phyloP scores from a whole-genome alignment of 2,329 filamentous ascomycete species.

The Cylindrodendrum hubeiense region DNA sequence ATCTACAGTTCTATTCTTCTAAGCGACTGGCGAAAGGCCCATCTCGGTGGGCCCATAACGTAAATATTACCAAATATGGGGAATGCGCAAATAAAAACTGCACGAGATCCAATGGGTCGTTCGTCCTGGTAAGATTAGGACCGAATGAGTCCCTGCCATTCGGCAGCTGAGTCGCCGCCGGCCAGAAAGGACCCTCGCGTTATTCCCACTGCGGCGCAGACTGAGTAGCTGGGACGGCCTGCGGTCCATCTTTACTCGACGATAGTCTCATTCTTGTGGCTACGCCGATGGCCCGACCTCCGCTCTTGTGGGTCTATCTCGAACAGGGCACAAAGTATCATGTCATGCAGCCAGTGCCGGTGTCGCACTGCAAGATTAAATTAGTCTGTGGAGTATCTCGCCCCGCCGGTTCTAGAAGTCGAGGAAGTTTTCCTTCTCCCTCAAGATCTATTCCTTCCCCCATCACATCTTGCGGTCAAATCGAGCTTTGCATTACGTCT shows the following conservation, averaged over 20 bases:
- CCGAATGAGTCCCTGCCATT: neutral
- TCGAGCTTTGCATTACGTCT: neutral
- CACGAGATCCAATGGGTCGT: neutral
- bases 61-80: constrained; percentile 34
- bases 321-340: neutral
- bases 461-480: neutral
- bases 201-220: neutral
- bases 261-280: constrained; percentile 5
- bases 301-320: neutral
- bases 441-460: neutral
- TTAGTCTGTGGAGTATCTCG: neutral
- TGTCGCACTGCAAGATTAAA: neutral
- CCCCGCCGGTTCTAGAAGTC: neutral
- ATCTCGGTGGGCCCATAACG: constrained; percentile 33
- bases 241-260: neutral
- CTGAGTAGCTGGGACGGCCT: neutral
- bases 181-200: neutral
- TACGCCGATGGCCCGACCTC: neutral
- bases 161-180: neutral
- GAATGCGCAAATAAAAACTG: neutral
- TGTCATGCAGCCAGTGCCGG: neutral
- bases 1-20: neutral
- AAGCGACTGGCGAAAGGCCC: neutral
- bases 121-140: neutral
- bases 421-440: neutral